phyloP scores from a whole-genome alignment of 495 filamentous ascomycete species.

The Aspergillus baeticus region DNA sequence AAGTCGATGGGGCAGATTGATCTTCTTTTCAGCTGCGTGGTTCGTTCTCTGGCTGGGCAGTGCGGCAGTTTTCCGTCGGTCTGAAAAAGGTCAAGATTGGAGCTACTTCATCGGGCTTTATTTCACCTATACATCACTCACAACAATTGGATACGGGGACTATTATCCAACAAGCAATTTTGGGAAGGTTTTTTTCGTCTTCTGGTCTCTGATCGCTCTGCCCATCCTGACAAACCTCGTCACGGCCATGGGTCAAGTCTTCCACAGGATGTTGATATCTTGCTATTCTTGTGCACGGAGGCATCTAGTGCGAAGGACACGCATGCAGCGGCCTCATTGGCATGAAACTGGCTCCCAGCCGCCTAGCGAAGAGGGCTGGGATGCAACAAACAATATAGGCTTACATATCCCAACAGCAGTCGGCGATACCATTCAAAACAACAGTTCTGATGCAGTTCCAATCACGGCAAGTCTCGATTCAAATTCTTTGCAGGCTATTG shows the following conservation, averaged over 20 bases:
- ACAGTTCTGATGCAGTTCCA: too few species aligned
- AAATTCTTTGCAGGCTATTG: too few species aligned
- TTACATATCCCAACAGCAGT: too few species aligned
- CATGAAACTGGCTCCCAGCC: too few species aligned
- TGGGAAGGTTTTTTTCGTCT: slow-evolving; percentile 80
- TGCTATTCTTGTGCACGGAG: too few species aligned
- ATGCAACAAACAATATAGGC: too few species aligned
- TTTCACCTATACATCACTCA: slow-evolving; percentile 73
- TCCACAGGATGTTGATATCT: too few species aligned
- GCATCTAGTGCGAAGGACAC: too few species aligned
- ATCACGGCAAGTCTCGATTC: too few species aligned
- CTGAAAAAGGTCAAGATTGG: slow-evolving; percentile 62
- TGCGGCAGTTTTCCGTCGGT: slow-evolving; percentile 65
- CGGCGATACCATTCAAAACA: too few species aligned
- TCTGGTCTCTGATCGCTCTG: slow-evolving; percentile 83
- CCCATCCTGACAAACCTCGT: slow-evolving; percentile 84
- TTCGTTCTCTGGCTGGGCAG: slow-evolving; percentile 69
- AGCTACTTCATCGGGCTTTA: slow-evolving; percentile 80
- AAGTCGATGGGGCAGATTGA: slow-evolving; percentile 41
- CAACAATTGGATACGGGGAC: slow-evolving; percentile 89
- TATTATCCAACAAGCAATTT: slow-evolving; percentile 66
- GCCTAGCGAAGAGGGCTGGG: too few species aligned
- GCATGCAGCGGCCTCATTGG: too few species aligned
- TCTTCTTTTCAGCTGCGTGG: slow-evolving; percentile 50
- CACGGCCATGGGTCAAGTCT: slow-evolving; percentile 79